Evolutionary conservation across 208 protist species (phyloP).

Genomic region (Angomonas deanei): DNA sequence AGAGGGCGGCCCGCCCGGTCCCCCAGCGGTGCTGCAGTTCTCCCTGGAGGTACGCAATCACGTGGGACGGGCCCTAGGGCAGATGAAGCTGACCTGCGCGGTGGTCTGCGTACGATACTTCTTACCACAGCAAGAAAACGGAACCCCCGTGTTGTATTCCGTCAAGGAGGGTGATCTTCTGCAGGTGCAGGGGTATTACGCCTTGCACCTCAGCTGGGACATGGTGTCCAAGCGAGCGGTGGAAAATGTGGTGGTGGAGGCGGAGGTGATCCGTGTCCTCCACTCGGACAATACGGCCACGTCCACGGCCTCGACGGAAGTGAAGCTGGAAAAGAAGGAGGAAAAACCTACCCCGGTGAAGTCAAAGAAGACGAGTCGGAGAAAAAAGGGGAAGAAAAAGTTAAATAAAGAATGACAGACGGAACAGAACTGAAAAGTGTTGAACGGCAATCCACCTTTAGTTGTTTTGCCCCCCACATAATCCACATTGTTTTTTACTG

Average conservation of each 20-base stretch:
- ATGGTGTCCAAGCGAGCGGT: slow-evolving; percentile 57
- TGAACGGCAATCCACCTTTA: too few relatives aligned
- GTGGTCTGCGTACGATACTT: slow-evolving; percentile 40
- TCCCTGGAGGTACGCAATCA: slow-evolving; percentile 41
- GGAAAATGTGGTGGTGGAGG: slow-evolving; percentile 71
- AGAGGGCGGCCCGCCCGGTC: not conserved
- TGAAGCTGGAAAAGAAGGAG: not conserved
- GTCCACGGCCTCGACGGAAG: too few relatives aligned
- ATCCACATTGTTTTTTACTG: not conserved
- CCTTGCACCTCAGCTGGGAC: slow-evolving; percentile 61
- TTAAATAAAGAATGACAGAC: not conserved
- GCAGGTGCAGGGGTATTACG: slow-evolving; percentile 58
- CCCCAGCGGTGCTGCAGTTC: slow-evolving; percentile 51
- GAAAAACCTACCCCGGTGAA: not conserved
- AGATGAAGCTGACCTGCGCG: slow-evolving; percentile 55
- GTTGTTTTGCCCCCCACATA: too few relatives aligned
- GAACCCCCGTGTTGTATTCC: slow-evolving; percentile 2
- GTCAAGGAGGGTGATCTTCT: slow-evolving; percentile 53
- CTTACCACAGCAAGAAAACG: not conserved
- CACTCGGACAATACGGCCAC: not conserved
- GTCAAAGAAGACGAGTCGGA: not conserved
- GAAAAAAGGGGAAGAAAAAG: not conserved
- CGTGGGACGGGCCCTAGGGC: slow-evolving; percentile 40
- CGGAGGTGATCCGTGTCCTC: slow-evolving; percentile 47
- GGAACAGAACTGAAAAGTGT: not conserved